Conservation (phyloP, 2,329 filamentous ascomycete species). For the Pseudocercospora ulei region DNA sequence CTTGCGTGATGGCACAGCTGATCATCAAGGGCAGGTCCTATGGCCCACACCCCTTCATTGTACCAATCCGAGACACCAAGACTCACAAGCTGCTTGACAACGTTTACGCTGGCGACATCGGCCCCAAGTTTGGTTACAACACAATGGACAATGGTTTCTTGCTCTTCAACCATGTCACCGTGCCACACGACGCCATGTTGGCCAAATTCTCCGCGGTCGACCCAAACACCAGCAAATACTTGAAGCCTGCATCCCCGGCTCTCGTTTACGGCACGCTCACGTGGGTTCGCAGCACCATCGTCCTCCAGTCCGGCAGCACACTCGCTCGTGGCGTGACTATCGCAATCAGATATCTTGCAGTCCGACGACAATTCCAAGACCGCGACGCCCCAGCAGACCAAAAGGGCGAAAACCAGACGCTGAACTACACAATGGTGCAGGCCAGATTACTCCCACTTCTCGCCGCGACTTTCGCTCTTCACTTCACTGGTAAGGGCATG, state of each 20-base stretch:
- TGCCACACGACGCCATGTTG: constrained; percentile 65
- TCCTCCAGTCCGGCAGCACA: constrained; percentile 61
- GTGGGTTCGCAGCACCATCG: constrained; percentile 63
- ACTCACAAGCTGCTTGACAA: constrained; percentile 60
- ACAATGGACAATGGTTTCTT: constrained; percentile 67
- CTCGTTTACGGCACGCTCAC: constrained; percentile 68
- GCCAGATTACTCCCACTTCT: constrained; percentile 61
- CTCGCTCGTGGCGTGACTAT: constrained; percentile 69
- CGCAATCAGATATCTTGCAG: constrained; percentile 62
- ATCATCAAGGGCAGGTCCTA: constrained; percentile 57
- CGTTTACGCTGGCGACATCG: constrained; percentile 68
- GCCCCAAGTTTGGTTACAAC: constrained; percentile 64
- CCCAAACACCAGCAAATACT: constrained; percentile 57
- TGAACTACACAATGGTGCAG: constrained; percentile 76
- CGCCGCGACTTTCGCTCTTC: constrained; percentile 65
- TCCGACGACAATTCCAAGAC: constrained; percentile 70
- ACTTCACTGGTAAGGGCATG: constrained; percentile 70
- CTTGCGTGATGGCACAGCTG: constrained; percentile 69
- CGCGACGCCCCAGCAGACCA: constrained; percentile 52
- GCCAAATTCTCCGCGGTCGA: constrained; percentile 62
- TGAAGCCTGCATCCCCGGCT: constrained; percentile 55
- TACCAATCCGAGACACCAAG: constrained; percentile 60
- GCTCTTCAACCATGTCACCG: constrained; percentile 64
- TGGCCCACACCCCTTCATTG: constrained; percentile 69
- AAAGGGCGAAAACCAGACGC: constrained; percentile 59